Evolutionary conservation across 2,329 filamentous ascomycete species (phyloP).

Genomic region (Epichloe gansuensis): DNA sequence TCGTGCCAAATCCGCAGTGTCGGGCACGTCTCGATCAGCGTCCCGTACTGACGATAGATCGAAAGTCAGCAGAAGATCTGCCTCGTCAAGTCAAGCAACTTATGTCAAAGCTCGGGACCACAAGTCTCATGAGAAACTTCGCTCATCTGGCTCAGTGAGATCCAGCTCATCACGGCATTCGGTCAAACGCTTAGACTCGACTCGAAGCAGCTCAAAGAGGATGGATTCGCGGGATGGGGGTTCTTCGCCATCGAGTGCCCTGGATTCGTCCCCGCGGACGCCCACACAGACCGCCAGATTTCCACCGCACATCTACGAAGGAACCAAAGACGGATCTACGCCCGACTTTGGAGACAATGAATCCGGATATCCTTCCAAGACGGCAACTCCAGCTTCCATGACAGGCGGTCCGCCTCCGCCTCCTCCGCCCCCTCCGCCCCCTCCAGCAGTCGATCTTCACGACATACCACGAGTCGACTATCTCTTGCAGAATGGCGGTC

Average conservation of each 20-base stretch:
- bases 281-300: constrained; percentile 43
- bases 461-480: constrained; percentile 82
- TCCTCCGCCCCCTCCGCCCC: constrained; percentile 50
- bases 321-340: constrained; percentile 24
- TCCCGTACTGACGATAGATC: constrained; percentile 38
- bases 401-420: constrained; percentile 22
- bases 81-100: constrained; percentile 45
- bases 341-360: constrained; percentile 23
- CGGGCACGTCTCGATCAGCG: constrained; percentile 28
- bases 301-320: constrained; percentile 29
- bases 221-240: constrained; percentile 30
- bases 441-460: constrained; percentile 55
- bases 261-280: constrained; percentile 48
- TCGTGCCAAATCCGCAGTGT: constrained; percentile 32
- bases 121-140: constrained; percentile 24
- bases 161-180: constrained; percentile 23
- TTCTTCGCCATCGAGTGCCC: constrained; percentile 33
- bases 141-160: constrained; percentile 21
- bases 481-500: constrained; percentile 74
- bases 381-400: constrained; percentile 24
- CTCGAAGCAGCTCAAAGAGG: constrained; percentile 17
- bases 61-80: constrained; percentile 41
- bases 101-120: constrained; percentile 28
- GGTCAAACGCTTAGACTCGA: constrained; percentile 25
- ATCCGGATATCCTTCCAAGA: constrained; percentile 21